Base-by-base conservation (phyloP, 306 rosid species). In the Lagenaria siceraria region DNA sequence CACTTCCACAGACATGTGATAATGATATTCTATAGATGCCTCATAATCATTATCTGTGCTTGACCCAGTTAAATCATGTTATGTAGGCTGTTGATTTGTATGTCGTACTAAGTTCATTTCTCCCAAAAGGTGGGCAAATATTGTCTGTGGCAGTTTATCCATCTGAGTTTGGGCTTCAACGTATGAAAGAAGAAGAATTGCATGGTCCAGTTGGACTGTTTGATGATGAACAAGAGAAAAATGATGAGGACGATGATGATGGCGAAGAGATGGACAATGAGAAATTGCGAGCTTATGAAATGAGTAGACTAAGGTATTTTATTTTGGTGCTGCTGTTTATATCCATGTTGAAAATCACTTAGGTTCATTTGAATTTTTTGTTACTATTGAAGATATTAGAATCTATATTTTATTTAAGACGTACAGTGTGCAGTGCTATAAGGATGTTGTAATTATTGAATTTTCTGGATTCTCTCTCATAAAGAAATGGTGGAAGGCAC, bases 131-230 rank as follows among this genome's bases (percentile, higher is more conserved):
- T 70, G 97, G 97, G 48, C 84, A 86, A 77, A 84, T 95, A 75
- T 76, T 82, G 78, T 95, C 97, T 7, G 96, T 95, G 22, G 77
- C 91, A 71, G 86, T 95, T 75, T 95, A 95, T 82, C 99, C 93
- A 10, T 83, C 99, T 27, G 99, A 95, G 78, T 95, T 95, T 85
- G 99, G 97, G 51, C 86, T 95, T 46, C 83, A 90, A 80, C 97
- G 97, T 29, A 88, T 92, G 96, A 82, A 87, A 83, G 97, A 89
- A 83, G 97, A 92, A 91, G 97, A 92, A 72, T 78, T 87, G 71
- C 89, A 15, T 82, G 99, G 99, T 25, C 99, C 97, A 18, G 77
- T 89, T 83, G 90, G 84, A 70, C 79, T 92, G n/a, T 89, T 88
- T 81, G 96, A 89, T 79, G 91, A 80, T 52, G 90, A 87, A 33